Base-by-base conservation (phyloP, 164 flowering plant species). In the Umbellularia californica region DNA sequence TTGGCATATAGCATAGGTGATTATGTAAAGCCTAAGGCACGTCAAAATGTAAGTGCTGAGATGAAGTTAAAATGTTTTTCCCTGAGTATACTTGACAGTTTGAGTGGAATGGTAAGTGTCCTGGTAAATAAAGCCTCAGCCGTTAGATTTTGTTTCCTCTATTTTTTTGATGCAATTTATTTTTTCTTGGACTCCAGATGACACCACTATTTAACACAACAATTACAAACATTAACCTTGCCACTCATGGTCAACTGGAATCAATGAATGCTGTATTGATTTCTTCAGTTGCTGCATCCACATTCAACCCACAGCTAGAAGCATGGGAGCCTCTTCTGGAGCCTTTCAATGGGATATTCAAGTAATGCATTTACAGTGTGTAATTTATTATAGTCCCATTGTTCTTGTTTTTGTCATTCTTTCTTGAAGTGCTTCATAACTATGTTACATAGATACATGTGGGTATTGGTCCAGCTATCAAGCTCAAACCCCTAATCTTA, bases 311-410 rank as follows among this genome's bases (percentile, higher is more conserved):
- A 50, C 95, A 90, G 66, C 80, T 94, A 70, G 99, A 92, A 84
- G 90, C 94, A 63, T 96, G 99, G 99, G 99, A 96, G 79, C 98
- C 99, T 77, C 89, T 96, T 75, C 84, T 96, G 77, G 99, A 96
- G 81, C 93, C 99, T 50, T 96, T 96, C 84, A 97, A 96, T 80
- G 99, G 98, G 72, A 96, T 96, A 79, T 96, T 96, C 81, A 96
- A 96, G 99, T 96, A 30, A 89, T 17, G 50, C 30, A 74, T 41
- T 33, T 64, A n/a, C 15, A 64, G 72, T 41, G 25, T 65, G 19
- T 23, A 14, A 63, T 3, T 41, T 0, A 63, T 22, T 27, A 0
- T 30, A 30, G 35, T 5, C 2, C n/a, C 25, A 4, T 30, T 30
- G 17, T 20, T 58, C 12, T 20, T 20, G 6, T 70, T 28, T 55